Percentiles rank a stretch among this genome's conserved stretches.
Evolutionary conservation across 352 stramenopile species (phyloP).

Genomic region (Phytophthora parvispora): DNA sequence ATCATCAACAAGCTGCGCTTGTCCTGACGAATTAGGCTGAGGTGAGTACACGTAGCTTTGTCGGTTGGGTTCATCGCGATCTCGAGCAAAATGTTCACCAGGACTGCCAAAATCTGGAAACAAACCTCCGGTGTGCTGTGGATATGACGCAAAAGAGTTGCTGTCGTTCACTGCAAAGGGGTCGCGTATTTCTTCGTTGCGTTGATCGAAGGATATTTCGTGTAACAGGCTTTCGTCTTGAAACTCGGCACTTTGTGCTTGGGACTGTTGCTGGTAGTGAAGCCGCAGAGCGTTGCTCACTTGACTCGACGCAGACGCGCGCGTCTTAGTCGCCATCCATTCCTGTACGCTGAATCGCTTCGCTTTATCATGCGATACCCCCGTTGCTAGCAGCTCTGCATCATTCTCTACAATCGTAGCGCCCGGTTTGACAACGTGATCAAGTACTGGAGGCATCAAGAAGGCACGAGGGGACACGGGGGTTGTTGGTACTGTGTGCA

Average conservation of each 20-base stretch:
- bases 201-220: conserved; percentile 6
- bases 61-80: conserved; percentile 2
- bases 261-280: conserved; percentile 32
- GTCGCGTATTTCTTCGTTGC: conserved; percentile 7
- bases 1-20: conserved; percentile 9
- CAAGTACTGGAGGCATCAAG: conserved; percentile 16
- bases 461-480: conserved; percentile 10
- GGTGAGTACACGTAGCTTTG: conserved; percentile 42
- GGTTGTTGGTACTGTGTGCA: background rate
- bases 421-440: conserved; percentile 13
- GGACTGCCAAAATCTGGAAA: background rate
- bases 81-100: background rate
- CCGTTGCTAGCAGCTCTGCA: conserved; percentile 58
- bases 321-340: conserved; percentile 77
- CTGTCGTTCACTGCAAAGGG: conserved; percentile 8
- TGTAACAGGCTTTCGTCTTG: background rate
- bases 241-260: conserved; percentile 10
- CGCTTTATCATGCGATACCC: conserved; percentile 78
- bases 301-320: conserved; percentile 37
- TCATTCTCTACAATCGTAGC: conserved; percentile 49
- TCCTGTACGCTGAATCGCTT: conserved; percentile 77
- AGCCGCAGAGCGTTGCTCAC: conserved; percentile 22
- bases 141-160: background rate
- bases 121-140: background rate
- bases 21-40: conserved; percentile 15